Percentiles rank a stretch among this genome's conserved stretches.
These are phyloP conservation scores for Hypoxylon subgilvum DNA, from an alignment of 495 filamentous ascomycete species.

Conservation along the genomic window DNA sequence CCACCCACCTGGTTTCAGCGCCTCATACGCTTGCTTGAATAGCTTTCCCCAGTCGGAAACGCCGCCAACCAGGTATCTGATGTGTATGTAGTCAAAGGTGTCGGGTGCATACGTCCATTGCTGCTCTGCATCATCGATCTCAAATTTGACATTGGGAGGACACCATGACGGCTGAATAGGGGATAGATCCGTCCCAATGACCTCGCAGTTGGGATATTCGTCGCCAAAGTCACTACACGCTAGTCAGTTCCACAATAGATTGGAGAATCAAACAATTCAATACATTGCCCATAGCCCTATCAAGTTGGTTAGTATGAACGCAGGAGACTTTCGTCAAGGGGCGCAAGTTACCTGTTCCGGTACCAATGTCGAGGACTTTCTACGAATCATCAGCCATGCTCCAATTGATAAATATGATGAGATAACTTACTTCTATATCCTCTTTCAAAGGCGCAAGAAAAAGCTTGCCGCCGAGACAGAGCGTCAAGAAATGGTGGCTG, in stretches of 20 bases:
- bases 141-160: slow-evolving; percentile 61
- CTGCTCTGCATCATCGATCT: slow-evolving; percentile 58
- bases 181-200: slow-evolving; percentile 69
- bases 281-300: slow-evolving; percentile 37
- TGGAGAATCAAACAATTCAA: background rate
- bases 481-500: slow-evolving; percentile 47
- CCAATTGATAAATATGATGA: background rate
- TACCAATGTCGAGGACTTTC: slow-evolving; percentile 71
- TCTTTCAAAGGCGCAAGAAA: slow-evolving; percentile 64
- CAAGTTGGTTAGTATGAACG: background rate
- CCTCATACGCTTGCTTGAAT: slow-evolving; percentile 44
- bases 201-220: slow-evolving; percentile 56
- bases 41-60: slow-evolving; percentile 58
- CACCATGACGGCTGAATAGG: slow-evolving; percentile 62
- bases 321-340: background rate
- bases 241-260: background rate
- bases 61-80: slow-evolving; percentile 59
- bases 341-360: slow-evolving; percentile 56
- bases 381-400: slow-evolving; percentile 48
- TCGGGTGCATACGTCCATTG: slow-evolving; percentile 53
- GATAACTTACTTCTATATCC: slow-evolving; percentile 33
- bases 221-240: slow-evolving; percentile 49
- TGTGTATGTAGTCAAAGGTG: slow-evolving; percentile 63
- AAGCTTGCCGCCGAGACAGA: slow-evolving; percentile 62
- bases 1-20: slow-evolving; percentile 50